Evolutionary conservation across 1,139 yeast species (phyloP), one percentile per base, ranked within the genome.

Genomic region (Pneumocystis carinii): DNA sequence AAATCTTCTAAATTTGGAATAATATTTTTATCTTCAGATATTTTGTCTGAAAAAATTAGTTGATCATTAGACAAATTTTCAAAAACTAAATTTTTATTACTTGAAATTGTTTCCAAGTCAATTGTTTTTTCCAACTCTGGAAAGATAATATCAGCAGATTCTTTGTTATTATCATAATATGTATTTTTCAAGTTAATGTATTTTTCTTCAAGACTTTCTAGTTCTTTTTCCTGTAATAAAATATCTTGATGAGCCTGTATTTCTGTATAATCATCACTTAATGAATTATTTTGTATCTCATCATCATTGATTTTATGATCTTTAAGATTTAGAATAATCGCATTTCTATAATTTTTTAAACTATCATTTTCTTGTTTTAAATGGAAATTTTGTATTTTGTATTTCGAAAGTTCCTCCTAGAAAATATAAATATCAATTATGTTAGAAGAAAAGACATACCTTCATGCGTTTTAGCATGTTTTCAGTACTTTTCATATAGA

Each of bases 401-500:
- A 29, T n/a, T 32, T 29, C 29, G 37, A 19, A 56, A 19, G 19
- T 59, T 38, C 61, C 56, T 29, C 29, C 59, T 27, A 14, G 41
- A 24, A 35, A 64, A 19, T 24, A 48, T 24, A 24, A 24, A 12
- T 48, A 24, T 48, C 10, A 4, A 24, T 3, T 48, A 24, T 12
- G 27, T 48, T 8, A 12, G 27, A 48, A 24, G n/a, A 48, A 24
- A 48, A 14, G 32, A 4, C 10, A 48, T 24, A 48, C 68, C 59
- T 66, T 66, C 68, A 67, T 66, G 35, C 65, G 63, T n/a, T 62
- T 48, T 61, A 67, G 48, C 63, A 66, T 64, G 42, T 56, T 62
- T 59, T 66, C 68, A 8, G 68, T 66, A 7, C 67, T 63, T 57
- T 65, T 62, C 59, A 66, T 67, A 48, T 66, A 66, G 55, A 66